A percentile compares a stretch with the other conserved stretches of the same genome.
These are phyloP conservation scores for Aphanomyces invadans DNA, from an alignment of 352 stramenopile species.

Conservation along the genomic window DNA sequence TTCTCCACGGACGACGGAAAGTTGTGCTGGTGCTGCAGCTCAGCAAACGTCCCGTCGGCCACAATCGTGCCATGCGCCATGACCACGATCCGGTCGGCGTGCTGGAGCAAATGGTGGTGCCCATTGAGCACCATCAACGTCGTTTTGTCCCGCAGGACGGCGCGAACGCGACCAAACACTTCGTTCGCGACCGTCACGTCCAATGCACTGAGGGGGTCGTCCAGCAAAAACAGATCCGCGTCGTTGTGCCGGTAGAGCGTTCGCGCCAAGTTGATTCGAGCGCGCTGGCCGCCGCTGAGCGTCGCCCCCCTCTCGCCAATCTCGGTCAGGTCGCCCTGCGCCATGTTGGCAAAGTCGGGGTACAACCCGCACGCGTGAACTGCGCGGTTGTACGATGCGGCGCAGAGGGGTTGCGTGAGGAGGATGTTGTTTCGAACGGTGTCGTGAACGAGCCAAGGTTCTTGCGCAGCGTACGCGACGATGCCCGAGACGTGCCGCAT, in stretches of 20 bases:
- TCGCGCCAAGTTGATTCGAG: slow-evolving; percentile 87
- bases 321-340: slow-evolving; percentile 91
- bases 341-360: slow-evolving; percentile 85
- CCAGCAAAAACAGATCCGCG: slow-evolving; percentile 81
- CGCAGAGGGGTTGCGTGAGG: slow-evolving; percentile 43
- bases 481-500: slow-evolving; percentile 34
- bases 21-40: slow-evolving; percentile 40
- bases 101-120: slow-evolving; percentile 82
- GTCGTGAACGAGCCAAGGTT: slow-evolving; percentile 86
- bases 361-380: slow-evolving; percentile 68
- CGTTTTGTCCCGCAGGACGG: slow-evolving; percentile 71
- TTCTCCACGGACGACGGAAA: neutral
- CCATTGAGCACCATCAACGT: slow-evolving; percentile 92
- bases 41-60: slow-evolving; percentile 63
- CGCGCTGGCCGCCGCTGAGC: slow-evolving; percentile 94
- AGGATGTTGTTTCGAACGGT: slow-evolving; percentile 92
- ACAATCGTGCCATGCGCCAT: slow-evolving; percentile 65
- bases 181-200: slow-evolving; percentile 94
- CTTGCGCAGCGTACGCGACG: slow-evolving; percentile 85
- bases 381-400: slow-evolving; percentile 48
- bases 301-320: slow-evolving; percentile 99
- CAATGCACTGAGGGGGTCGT: slow-evolving; percentile 94
- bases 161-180: slow-evolving; percentile 93
- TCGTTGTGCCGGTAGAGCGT: slow-evolving; percentile 79
- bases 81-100: slow-evolving; percentile 46